A percentile compares a stretch with the other conserved stretches of the same genome.
These are phyloP conservation scores for Brassica balearica DNA, from an alignment of 441 rosid genomes.

Conservation along the genomic window DNA sequence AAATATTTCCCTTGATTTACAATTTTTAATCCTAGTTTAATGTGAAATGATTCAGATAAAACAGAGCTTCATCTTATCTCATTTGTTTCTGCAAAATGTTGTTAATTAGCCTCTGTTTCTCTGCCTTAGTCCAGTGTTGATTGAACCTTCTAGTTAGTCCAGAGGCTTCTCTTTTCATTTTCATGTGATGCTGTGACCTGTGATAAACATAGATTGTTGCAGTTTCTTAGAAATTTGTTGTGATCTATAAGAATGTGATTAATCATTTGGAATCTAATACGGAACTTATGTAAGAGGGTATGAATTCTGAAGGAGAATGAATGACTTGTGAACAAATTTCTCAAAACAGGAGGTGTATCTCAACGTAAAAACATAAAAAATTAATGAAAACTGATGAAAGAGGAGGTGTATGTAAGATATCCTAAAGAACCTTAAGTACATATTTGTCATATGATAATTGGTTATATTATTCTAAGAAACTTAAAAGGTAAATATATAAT, in stretches of 20 bases:
- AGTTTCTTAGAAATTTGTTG: neutral
- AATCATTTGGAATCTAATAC: neutral
- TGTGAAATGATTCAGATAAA: slow-evolving; percentile 23
- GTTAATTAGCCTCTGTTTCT: neutral
- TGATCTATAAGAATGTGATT: slow-evolving; percentile 2
- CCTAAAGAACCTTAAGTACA: no score
- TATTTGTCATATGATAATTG: no score
- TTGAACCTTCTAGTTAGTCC: neutral
- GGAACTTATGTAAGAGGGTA: no score
- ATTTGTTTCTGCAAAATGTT: slow-evolving; percentile 18
- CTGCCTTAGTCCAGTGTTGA: neutral
- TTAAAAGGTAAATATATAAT: no score
- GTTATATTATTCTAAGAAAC: no score
- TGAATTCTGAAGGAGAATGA: no score
- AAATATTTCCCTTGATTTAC: slow-evolving; percentile 5
- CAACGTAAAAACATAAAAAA: no score
- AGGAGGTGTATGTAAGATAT: no score
- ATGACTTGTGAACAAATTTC: no score
- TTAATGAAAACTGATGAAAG: no score
- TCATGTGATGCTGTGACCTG: neutral
- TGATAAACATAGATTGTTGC: slow-evolving; percentile 2
- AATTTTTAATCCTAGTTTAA: slow-evolving; percentile 4
- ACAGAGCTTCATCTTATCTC: slow-evolving; percentile 14
- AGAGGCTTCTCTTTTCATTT: neutral
- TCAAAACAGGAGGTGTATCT: no score